phyloP scores from a whole-genome alignment of 164 flowering plant species.

The Magnolia officinalis region DNA sequence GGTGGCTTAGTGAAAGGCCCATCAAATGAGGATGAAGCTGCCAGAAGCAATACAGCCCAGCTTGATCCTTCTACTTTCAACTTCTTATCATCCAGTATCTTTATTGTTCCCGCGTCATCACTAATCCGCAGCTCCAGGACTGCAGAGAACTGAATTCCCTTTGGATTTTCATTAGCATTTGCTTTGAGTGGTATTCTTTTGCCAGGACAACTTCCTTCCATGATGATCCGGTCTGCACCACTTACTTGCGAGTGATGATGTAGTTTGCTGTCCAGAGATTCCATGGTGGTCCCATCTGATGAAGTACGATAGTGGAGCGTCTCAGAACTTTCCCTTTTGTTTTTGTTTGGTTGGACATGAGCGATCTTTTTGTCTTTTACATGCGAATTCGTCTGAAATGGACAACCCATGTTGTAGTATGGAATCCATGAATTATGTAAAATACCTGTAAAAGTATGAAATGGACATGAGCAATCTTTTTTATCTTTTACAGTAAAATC shows the following conservation, averaged over 20 bases:
- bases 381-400: too few species aligned
- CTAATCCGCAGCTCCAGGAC: slow-evolving; percentile 65
- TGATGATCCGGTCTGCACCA: slow-evolving; percentile 50
- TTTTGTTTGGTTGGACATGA: too few species aligned
- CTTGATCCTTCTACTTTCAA: slow-evolving; percentile 66
- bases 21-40: slow-evolving; percentile 78
- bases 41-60: slow-evolving; percentile 67
- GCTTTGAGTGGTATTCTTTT: slow-evolving; percentile 43
- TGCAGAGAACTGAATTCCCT: slow-evolving; percentile 74
- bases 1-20: slow-evolving; percentile 71
- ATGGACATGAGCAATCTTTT: too few species aligned
- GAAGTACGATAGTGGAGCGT: too few species aligned
- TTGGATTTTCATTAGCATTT: slow-evolving; percentile 38
- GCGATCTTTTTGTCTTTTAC: too few species aligned
- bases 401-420: too few species aligned
- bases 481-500: too few species aligned
- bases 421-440: too few species aligned
- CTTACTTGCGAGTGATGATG: slow-evolving; percentile 51
- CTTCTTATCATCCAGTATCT: slow-evolving; percentile 48
- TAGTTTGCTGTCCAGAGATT: slow-evolving; percentile 70
- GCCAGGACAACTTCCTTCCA: slow-evolving; percentile 83
- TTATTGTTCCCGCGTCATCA: slow-evolving; percentile 38
- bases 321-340: too few species aligned
- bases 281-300: slow-evolving; percentile 19
- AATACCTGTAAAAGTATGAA: too few species aligned